These are phyloP conservation scores for Mucor lusitanicus DNA, from an alignment of 371 early-diverging fungal species.

Conservation along the genomic window DNA sequence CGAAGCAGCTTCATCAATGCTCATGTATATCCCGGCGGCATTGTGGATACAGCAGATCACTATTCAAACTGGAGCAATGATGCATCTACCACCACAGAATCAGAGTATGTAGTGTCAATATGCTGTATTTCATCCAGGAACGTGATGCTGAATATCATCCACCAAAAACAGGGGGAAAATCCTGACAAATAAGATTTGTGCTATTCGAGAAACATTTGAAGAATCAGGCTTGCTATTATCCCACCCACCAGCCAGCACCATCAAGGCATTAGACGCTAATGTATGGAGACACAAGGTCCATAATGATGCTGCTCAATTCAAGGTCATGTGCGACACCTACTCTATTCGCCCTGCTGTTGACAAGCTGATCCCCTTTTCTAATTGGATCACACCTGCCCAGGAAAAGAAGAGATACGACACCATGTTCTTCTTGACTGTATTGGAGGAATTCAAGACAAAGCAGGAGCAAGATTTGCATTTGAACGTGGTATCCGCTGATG, in stretches of 20 bases:
- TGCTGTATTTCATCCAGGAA: background rate
- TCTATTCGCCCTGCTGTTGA: conserved; percentile 48
- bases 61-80: conserved; percentile 35
- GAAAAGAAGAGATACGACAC: conserved; percentile 75
- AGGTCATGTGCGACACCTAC: conserved; percentile 50
- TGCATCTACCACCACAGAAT: background rate
- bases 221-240: conserved; percentile 74
- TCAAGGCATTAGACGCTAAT: conserved; percentile 30
- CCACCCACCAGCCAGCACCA: conserved; percentile 35
- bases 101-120: background rate
- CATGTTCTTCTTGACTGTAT: conserved; percentile 71
- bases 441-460: conserved; percentile 20
- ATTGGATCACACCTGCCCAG: conserved; percentile 79
- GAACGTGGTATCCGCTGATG: conserved; percentile 50
- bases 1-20: conserved; percentile 58
- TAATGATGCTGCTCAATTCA: conserved; percentile 54
- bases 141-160: background rate
- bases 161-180: conserved; percentile 8
- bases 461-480: conserved; percentile 16
- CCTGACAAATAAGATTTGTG: conserved; percentile 59
- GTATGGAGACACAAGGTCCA: conserved; percentile 60
- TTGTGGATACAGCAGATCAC: conserved; percentile 59
- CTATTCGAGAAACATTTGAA: conserved; percentile 83
- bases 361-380: conserved; percentile 59
- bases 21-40: conserved; percentile 66